phyloP scores from a whole-genome alignment of 805 yeast species.

The Debaryomyces castellii region DNA sequence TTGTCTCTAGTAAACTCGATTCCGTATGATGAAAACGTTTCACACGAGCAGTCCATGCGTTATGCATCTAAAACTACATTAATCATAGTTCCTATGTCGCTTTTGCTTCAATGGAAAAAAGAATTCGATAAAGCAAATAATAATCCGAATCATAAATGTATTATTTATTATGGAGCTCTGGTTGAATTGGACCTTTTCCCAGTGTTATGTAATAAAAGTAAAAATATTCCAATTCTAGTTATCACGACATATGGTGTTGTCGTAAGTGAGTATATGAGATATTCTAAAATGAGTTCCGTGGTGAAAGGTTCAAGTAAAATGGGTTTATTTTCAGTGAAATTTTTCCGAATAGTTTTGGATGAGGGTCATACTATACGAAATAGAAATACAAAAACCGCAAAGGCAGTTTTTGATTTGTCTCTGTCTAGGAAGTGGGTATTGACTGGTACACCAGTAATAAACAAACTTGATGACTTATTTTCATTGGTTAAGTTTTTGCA shows the following conservation, averaged over 20 bases:
- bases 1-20: slow-evolving; percentile 68
- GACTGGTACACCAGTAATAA: slow-evolving; percentile 92
- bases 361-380: slow-evolving; percentile 91
- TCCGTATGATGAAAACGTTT: slow-evolving; percentile 45
- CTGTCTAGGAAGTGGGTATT: slow-evolving; percentile 77
- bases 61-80: slow-evolving; percentile 75
- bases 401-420: slow-evolving; percentile 65
- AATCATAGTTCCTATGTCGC: slow-evolving; percentile 85
- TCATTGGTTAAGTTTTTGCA: slow-evolving; percentile 72
- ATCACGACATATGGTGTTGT: slow-evolving; percentile 88
- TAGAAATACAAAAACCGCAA: slow-evolving; percentile 73
- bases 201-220: slow-evolving; percentile 36
- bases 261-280: slow-evolving; percentile 66
- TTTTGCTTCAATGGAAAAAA: slow-evolving; percentile 86
- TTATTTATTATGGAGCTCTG: slow-evolving; percentile 75
- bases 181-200: slow-evolving; percentile 49
- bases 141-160: slow-evolving; percentile 43
- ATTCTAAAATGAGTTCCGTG: slow-evolving; percentile 25
- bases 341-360: slow-evolving; percentile 76
- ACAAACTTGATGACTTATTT: slow-evolving; percentile 81
- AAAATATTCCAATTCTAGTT: slow-evolving; percentile 63
- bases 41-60: slow-evolving; percentile 12
- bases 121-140: slow-evolving; percentile 66
- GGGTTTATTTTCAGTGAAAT: slow-evolving; percentile 72
- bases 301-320: slow-evolving; percentile 22